Conservation (phyloP, 768 basidiomycete species). For the Phallus indusiatus region DNA sequence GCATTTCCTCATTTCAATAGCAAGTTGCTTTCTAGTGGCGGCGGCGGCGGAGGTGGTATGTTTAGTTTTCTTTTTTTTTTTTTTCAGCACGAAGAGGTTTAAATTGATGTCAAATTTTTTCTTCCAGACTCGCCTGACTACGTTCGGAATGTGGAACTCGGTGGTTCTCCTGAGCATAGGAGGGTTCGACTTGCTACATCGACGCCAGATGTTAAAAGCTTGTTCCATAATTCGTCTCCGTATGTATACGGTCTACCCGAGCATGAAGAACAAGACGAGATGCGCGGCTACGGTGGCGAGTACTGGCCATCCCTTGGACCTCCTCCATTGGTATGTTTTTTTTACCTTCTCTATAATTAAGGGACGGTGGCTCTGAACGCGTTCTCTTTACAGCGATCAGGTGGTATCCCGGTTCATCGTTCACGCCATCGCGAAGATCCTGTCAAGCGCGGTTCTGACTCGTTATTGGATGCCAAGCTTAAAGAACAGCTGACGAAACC, state of each 20-base stretch:
- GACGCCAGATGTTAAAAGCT: slow-evolving; percentile 89
- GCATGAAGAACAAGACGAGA: slow-evolving; percentile 35
- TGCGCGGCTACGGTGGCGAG: slow-evolving; percentile 33
- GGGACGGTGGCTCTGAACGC: not conserved
- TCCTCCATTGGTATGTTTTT: slow-evolving; percentile 55
- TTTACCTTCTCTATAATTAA: slow-evolving; percentile 1
- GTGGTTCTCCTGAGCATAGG: slow-evolving; percentile 58
- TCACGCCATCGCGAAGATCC: slow-evolving; percentile 66
- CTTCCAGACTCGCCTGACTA: slow-evolving; percentile 64
- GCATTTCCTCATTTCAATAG: slow-evolving; percentile 96
- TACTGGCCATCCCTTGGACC: slow-evolving; percentile 59
- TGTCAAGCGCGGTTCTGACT: slow-evolving; percentile 75
- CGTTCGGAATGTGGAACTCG: slow-evolving; percentile 39
- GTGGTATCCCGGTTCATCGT: slow-evolving; percentile 48
- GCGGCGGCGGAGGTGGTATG: slow-evolving; percentile 36
- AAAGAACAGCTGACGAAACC: slow-evolving; percentile 71
- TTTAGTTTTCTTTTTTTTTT: slow-evolving; percentile 7
- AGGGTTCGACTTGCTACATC: slow-evolving; percentile 78
- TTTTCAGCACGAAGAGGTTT: not conserved
- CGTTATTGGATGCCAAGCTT: slow-evolving; percentile 73
- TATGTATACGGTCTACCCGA: slow-evolving; percentile 77
- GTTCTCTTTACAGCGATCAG: slow-evolving; percentile 33
- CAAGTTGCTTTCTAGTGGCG: slow-evolving; percentile 74
- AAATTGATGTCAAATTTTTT: not conserved
- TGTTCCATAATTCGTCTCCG: slow-evolving; percentile 77